Percentiles rank a stretch among this genome's conserved stretches.
Evolutionary conservation across 768 basidiomycete genomes (phyloP).

Genomic region (Mycena capillaripes): DNA sequence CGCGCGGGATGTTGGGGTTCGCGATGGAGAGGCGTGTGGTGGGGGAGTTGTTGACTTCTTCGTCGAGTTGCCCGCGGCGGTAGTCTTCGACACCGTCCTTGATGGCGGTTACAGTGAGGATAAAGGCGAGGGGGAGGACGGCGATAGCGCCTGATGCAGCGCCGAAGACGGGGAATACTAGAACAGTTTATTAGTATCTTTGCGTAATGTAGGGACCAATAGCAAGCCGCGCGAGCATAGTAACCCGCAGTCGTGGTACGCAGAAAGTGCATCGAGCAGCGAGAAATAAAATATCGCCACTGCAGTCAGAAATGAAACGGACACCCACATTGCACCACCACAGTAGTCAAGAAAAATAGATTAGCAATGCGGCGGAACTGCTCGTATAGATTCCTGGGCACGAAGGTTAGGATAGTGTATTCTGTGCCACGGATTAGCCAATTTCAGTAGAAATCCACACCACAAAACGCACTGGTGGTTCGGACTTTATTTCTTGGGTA

Average conservation of each 20-base stretch:
- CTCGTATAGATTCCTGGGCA: slow-evolving; percentile 95
- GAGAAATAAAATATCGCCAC: background rate
- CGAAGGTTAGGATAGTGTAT: slow-evolving; percentile 91
- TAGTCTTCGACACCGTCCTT: slow-evolving; percentile 98
- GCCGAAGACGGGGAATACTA: slow-evolving; percentile 93
- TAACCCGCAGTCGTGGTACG: no score
- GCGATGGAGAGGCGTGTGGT: slow-evolving; percentile 87
- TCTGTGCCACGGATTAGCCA: slow-evolving; percentile 59
- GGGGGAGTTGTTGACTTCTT: slow-evolving; percentile 95
- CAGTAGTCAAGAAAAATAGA: slow-evolving; percentile 90
- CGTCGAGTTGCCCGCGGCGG: slow-evolving; percentile 88
- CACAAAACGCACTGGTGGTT: slow-evolving; percentile 82
- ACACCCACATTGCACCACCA: slow-evolving; percentile 80
- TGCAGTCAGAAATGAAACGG: no score
- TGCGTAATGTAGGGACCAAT: no score
- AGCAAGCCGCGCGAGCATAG: no score
- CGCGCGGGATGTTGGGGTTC: slow-evolving; percentile 89
- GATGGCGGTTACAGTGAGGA: slow-evolving; percentile 89
- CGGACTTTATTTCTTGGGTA: slow-evolving; percentile 95
- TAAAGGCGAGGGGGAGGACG: slow-evolving; percentile 89
- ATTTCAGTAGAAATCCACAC: background rate
- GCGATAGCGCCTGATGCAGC: slow-evolving; percentile 86
- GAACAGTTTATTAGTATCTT: slow-evolving; percentile 11
- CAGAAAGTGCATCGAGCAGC: background rate
- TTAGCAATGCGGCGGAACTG: slow-evolving; percentile 96